These are phyloP conservation scores for Tagetes patula DNA, from an alignment of 129 eudicot species.

Conservation along the genomic window DNA sequence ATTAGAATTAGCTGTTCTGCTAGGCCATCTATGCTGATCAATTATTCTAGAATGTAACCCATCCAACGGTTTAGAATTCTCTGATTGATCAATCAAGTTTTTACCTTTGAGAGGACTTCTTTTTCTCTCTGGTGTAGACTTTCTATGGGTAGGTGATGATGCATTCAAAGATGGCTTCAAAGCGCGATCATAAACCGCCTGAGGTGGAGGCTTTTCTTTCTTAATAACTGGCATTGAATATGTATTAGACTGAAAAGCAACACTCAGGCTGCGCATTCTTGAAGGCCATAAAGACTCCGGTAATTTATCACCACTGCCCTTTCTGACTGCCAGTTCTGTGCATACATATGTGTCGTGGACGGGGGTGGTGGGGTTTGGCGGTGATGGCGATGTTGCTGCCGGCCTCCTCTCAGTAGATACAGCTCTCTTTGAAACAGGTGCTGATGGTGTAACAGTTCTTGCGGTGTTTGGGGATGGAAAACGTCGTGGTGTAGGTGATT, in stretches of 20 bases:
- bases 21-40: slow-evolving; percentile 96
- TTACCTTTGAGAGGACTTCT: slow-evolving; percentile 86
- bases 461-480: slow-evolving; percentile 70
- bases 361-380: slow-evolving; percentile 72
- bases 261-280: slow-evolving; percentile 84
- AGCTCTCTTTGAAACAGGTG: slow-evolving; percentile 55
- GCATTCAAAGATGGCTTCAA: slow-evolving; percentile 71
- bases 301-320: slow-evolving; percentile 42
- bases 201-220: slow-evolving; percentile 70
- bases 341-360: slow-evolving; percentile 57
- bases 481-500: slow-evolving; percentile 75
- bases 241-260: slow-evolving; percentile 76
- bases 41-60: slow-evolving; percentile 48
- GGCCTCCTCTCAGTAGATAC: slow-evolving; percentile 70
- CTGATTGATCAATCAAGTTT: slow-evolving; percentile 52
- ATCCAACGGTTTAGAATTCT: slow-evolving; percentile 88
- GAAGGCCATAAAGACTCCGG: slow-evolving; percentile 95
- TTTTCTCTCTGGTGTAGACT: slow-evolving; percentile 86
- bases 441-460: slow-evolving; percentile 46
- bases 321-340: slow-evolving; percentile 54
- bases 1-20: slow-evolving; percentile 48
- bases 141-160: slow-evolving; percentile 53
- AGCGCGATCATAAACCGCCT: slow-evolving; percentile 57
- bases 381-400: slow-evolving; percentile 52
- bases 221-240: slow-evolving; percentile 70